phyloP scores from a whole-genome alignment of 306 rosid species.

The Abrus precatorius region DNA sequence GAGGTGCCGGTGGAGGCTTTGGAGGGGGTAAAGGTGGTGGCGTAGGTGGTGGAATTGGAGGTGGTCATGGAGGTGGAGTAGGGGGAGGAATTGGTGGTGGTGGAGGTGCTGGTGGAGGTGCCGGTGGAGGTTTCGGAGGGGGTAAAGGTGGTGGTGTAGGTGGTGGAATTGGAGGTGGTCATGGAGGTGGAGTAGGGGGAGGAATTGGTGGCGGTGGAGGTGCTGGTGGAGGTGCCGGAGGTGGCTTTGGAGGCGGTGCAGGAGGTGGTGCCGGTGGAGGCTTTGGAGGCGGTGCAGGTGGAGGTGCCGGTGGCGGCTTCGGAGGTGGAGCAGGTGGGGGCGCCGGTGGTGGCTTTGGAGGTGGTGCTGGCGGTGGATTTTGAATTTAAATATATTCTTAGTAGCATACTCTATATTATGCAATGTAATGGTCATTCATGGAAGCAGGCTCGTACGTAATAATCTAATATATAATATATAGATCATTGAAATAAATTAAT shows the following conservation, averaged over 20 bases:
- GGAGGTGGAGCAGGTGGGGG: constrained; percentile 43
- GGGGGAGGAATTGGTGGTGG: constrained; percentile 46
- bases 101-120: constrained; percentile 39
- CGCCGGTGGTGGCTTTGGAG: not conserved
- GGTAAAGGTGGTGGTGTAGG: constrained; percentile 2
- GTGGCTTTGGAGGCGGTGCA: not conserved
- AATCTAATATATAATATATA: not conserved
- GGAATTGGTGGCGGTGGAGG: not conserved
- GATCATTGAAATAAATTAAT: not conserved
- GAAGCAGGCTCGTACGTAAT: not conserved
- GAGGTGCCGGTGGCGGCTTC: not conserved
- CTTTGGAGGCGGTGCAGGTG: constrained; percentile 9
- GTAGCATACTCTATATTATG: constrained; percentile 12
- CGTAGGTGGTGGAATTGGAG: constrained; percentile 26
- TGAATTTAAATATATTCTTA: constrained; percentile 24
- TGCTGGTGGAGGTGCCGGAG: constrained; percentile 35
- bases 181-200: not conserved
- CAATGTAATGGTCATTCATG: constrained; percentile 10
- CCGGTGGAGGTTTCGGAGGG: constrained; percentile 13
- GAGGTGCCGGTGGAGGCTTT: constrained; percentile 43
- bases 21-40: constrained; percentile 37
- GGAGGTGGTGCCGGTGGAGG: constrained; percentile 23
- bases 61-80: constrained; percentile 27
- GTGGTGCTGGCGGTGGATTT: constrained; percentile 57
- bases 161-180: constrained; percentile 40